These are phyloP conservation scores for Sporothrix inflata DNA, from an alignment of 2,329 filamentous ascomycete genomes.

Conservation along the genomic window DNA sequence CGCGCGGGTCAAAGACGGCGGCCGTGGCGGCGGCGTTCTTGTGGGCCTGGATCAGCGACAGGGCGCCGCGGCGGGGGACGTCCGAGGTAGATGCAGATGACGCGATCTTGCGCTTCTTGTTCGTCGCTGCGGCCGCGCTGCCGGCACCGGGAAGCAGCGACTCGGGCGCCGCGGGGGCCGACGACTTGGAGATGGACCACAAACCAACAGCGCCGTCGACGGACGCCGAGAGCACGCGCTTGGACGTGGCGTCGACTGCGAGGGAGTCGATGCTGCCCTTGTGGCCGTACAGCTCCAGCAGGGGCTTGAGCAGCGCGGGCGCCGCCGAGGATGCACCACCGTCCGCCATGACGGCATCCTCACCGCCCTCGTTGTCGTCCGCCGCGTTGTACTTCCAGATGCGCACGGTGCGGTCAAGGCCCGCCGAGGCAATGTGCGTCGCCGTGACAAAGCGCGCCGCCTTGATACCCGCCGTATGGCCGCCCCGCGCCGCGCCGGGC, in stretches of 20 bases:
- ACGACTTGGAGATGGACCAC: constrained; percentile 70
- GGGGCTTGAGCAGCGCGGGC: constrained; percentile 29
- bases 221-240: constrained; percentile 82
- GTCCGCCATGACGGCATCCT: constrained; percentile 72
- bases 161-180: constrained; percentile 65
- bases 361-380: constrained; percentile 62
- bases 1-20: constrained; percentile 81
- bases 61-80: constrained; percentile 73
- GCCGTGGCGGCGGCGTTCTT: constrained; percentile 66
- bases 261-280: constrained; percentile 72
- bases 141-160: constrained; percentile 69
- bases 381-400: constrained; percentile 87
- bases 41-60: constrained; percentile 74
- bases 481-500: constrained; percentile 64
- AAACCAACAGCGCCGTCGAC: constrained; percentile 83
- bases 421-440: constrained; percentile 77
- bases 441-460: constrained; percentile 81
- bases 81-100: constrained; percentile 45
- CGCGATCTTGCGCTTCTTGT: constrained; percentile 74
- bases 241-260: constrained; percentile 69
- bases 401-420: constrained; percentile 81
- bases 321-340: constrained; percentile 55
- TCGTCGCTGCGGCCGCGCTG: constrained; percentile 41
- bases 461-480: constrained; percentile 78
- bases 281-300: constrained; percentile 39